Percentiles rank a stretch among this genome's conserved stretches.
phyloP scores from a whole-genome alignment of 2,329 filamentous ascomycete genomes.

The Hypomyces perniciosus region DNA sequence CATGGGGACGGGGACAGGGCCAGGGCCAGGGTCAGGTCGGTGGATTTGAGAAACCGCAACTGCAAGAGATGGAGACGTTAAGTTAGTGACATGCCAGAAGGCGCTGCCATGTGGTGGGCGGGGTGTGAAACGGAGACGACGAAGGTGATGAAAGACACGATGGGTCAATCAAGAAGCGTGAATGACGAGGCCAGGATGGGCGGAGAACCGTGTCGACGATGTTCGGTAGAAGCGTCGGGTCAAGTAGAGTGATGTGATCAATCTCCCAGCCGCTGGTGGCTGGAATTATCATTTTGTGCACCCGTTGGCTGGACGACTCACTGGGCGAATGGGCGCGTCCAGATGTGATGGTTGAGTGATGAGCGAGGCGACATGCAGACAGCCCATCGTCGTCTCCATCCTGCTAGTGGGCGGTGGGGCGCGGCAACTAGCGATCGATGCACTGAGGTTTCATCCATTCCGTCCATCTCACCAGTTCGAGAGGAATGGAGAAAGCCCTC shows the following conservation, averaged over 20 bases:
- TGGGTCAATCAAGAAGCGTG: constrained; percentile 19
- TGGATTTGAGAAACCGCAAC: not conserved
- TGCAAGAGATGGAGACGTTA: constrained; percentile 2
- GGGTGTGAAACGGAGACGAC: not conserved
- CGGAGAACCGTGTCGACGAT: not conserved
- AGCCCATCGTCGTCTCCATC: too few species aligned
- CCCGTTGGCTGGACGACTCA: constrained; percentile 11
- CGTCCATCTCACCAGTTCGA: too few species aligned
- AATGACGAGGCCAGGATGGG: not conserved
- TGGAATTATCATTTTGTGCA: not conserved
- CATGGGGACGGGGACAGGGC: not conserved
- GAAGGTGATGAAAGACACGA: not conserved
- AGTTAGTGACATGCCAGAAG: constrained; percentile 21
- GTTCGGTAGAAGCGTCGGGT: constrained; percentile 13
- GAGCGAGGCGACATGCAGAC: constrained; percentile 23
- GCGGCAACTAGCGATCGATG: too few species aligned
- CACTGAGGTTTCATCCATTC: too few species aligned
- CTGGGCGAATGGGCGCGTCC: constrained; percentile 15
- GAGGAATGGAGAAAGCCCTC: too few species aligned
- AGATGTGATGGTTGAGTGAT: constrained; percentile 14
- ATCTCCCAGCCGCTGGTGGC: constrained; percentile 31
- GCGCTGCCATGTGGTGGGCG: constrained; percentile 24
- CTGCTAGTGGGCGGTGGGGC: too few species aligned
- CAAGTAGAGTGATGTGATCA: not conserved
- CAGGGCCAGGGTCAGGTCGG: not conserved